phyloP scores from a whole-genome alignment of 176 grass and related monocot species.

The Eleusine coracana region DNA sequence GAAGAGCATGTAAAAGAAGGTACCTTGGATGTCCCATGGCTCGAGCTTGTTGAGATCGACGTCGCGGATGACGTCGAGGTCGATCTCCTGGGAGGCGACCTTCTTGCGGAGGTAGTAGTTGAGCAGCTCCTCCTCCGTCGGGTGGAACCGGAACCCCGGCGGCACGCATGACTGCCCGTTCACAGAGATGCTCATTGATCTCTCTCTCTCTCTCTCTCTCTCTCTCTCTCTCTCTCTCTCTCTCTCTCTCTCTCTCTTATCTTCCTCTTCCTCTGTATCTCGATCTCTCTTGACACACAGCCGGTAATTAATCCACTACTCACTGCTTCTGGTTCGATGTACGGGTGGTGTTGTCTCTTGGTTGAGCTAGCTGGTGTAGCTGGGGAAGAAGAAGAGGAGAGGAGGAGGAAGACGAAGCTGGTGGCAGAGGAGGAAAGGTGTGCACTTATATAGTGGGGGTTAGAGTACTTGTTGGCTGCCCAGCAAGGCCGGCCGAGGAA shows the following conservation, averaged over 20 bases:
- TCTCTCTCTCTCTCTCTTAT: not conserved
- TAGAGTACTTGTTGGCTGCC: conserved; percentile 14
- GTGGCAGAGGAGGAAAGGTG: conserved; percentile 30
- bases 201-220: not conserved
- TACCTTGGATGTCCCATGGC: conserved; percentile 99
- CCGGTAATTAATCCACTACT: not conserved
- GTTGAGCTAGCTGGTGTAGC: not conserved
- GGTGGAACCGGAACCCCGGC: conserved; percentile 97
- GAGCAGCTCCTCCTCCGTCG: conserved; percentile 95
- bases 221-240: too few relatives aligned
- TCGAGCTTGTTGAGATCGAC: conserved; percentile 99
- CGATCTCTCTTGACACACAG: not conserved
- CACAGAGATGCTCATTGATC: conserved; percentile 89
- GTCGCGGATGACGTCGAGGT: conserved; percentile 95
- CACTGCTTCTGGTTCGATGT: not conserved
- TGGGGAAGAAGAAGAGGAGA: not conserved
- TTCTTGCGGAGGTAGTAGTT: conserved; percentile 97
- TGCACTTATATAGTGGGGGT: conserved; percentile 55
- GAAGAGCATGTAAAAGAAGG: not conserved
- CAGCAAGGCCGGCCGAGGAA: conserved; percentile 7
- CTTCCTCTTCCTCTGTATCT: not conserved
- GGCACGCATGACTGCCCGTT: conserved; percentile 97
- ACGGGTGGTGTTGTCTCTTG: not conserved
- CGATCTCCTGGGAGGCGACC: conserved; percentile 85
- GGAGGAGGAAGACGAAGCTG: not conserved